phyloP scores from a whole-genome alignment of 2,329 filamentous ascomycete genomes.

The Juglanconis oblonga region DNA sequence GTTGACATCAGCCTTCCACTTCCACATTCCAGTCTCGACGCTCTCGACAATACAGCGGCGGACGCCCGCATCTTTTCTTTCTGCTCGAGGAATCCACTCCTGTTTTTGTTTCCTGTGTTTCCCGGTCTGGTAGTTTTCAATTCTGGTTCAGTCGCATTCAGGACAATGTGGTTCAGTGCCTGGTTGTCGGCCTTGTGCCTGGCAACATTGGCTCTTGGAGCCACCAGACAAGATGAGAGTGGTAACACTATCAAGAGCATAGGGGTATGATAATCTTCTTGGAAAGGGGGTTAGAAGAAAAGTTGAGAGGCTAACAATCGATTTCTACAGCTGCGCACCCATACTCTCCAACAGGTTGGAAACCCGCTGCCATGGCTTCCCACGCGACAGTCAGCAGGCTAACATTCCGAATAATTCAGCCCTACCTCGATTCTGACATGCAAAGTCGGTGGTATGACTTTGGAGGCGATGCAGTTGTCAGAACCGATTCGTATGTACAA shows the following conservation, averaged over 20 bases:
- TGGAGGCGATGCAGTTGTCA: constrained; percentile 88
- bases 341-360: constrained; percentile 76
- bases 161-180: constrained; percentile 44
- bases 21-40: constrained; percentile 15
- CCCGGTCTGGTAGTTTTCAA: background rate
- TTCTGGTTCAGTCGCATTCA: constrained; percentile 9
- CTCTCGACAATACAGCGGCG: constrained; percentile 18
- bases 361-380: constrained; percentile 16
- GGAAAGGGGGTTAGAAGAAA: background rate
- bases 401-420: constrained; percentile 47
- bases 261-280: constrained; percentile 35
- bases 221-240: constrained; percentile 44
- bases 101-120: constrained; percentile 4
- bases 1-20: constrained; percentile 7
- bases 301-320: constrained; percentile 4
- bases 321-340: constrained; percentile 70
- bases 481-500: constrained; percentile 60
- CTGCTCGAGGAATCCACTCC: background rate
- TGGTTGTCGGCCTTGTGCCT: constrained; percentile 46
- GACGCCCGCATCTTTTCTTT: constrained; percentile 16
- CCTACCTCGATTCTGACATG: constrained; percentile 97
- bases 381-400: constrained; percentile 20
- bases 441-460: constrained; percentile 99
- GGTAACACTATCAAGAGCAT: constrained; percentile 46
- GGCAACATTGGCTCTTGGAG: constrained; percentile 48